Percentiles rank a stretch among this genome's conserved stretches.
Conservation (phyloP, 345 rosid species). For the Eucalyptus viminalis region DNA sequence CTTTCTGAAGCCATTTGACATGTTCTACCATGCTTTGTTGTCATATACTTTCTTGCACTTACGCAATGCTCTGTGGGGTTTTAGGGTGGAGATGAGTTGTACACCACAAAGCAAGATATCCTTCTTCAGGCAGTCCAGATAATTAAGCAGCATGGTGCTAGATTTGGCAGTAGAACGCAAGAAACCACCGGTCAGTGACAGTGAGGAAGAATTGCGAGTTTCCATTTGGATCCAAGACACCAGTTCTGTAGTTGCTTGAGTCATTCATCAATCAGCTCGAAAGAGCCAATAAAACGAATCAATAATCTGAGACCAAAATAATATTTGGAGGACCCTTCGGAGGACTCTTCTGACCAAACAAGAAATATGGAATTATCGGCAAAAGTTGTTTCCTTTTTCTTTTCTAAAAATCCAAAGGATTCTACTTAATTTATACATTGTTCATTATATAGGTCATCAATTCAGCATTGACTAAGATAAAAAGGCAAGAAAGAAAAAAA, state of each 20-base stretch:
- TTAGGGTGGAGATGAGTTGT: constrained; percentile 64
- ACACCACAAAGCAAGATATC: constrained; percentile 58
- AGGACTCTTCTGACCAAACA: neutral
- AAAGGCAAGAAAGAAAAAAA: no score
- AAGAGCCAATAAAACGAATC: neutral
- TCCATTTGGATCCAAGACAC: constrained; percentile 2
- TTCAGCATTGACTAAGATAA: neutral
- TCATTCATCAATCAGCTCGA: neutral
- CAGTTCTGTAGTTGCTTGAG: neutral
- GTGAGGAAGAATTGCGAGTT: neutral
- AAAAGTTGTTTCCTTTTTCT: neutral
- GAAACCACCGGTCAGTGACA: neutral
- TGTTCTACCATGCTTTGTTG: neutral
- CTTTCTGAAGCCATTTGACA: neutral
- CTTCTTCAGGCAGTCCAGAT: constrained; percentile 55
- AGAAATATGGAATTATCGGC: neutral
- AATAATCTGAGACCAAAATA: neutral
- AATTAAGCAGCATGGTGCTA: constrained; percentile 65
- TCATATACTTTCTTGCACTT: neutral
- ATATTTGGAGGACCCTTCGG: neutral
- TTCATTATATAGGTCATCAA: neutral
- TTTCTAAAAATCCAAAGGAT: neutral
- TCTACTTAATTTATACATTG: neutral
- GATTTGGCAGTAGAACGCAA: constrained; percentile 26
- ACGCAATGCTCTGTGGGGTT: neutral